Conservation (phyloP, 2,329 filamentous ascomycete species). For the Juglanconis sp. region DNA sequence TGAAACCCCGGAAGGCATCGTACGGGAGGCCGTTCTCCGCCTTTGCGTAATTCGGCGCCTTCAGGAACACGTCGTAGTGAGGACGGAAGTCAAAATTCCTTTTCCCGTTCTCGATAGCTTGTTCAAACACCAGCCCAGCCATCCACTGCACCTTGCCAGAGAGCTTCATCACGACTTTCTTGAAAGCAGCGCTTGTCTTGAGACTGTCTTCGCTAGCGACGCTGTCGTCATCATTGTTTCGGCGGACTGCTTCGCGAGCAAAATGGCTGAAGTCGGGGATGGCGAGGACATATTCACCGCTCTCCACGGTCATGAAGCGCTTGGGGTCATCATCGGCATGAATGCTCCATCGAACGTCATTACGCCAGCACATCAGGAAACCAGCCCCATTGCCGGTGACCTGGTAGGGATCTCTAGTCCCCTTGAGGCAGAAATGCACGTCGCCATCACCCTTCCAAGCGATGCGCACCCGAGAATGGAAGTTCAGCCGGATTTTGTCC, state of each 20-base stretch:
- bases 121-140: constrained; percentile 87
- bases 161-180: constrained; percentile 98
- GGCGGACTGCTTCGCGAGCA: constrained; percentile 62
- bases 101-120: constrained; percentile 66
- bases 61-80: constrained; percentile 87
- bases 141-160: constrained; percentile 95
- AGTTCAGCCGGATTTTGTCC: constrained; percentile 94
- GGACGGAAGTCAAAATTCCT: constrained; percentile 86
- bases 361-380: constrained; percentile 98
- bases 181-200: constrained; percentile 80
- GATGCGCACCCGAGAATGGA: constrained; percentile 85
- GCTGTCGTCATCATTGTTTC: constrained; percentile 53
- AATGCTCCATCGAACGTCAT: constrained; percentile 84
- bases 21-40: constrained; percentile 57
- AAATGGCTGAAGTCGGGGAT: constrained; percentile 91
- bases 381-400: constrained; percentile 91
- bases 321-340: constrained; percentile 83
- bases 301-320: constrained; percentile 92
- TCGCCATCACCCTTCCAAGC: constrained; percentile 95
- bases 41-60: constrained; percentile 72
- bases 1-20: constrained; percentile 94
- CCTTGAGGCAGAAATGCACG: constrained; percentile 89
- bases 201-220: constrained; percentile 60
- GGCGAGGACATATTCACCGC: constrained; percentile 90
- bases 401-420: constrained; percentile 85